phyloP scores from a whole-genome alignment of 805 yeast genomes.

The Wickerhamomyces silvicola region DNA sequence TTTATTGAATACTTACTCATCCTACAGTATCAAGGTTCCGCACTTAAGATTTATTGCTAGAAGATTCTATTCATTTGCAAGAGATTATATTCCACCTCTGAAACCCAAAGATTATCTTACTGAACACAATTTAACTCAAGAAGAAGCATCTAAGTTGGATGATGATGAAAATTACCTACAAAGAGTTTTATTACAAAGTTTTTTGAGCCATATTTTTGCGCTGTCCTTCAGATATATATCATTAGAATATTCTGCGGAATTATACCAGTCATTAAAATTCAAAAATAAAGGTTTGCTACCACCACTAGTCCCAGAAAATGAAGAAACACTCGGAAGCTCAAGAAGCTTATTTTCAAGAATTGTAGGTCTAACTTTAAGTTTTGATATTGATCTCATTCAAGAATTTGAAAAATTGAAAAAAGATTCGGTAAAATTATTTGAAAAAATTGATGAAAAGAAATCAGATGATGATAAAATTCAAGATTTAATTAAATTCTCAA shows the following conservation, averaged over 20 bases:
- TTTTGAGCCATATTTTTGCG: slow-evolving; percentile 48
- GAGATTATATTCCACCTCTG: slow-evolving; percentile 48
- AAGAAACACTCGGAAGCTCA: slow-evolving; percentile 22
- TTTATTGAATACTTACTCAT: slow-evolving; percentile 43
- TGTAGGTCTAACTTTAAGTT: slow-evolving; percentile 50
- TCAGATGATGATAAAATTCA: slow-evolving; percentile 29
- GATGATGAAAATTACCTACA: slow-evolving; percentile 59
- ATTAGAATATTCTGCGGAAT: slow-evolving; percentile 25
- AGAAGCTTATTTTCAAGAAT: slow-evolving; percentile 32
- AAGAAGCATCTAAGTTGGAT: slow-evolving; percentile 34
- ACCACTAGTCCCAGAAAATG: slow-evolving; percentile 6
- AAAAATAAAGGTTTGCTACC: slow-evolving; percentile 8
- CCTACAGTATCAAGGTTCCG: slow-evolving; percentile 29
- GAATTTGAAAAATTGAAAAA: slow-evolving; percentile 29
- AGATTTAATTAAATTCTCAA: slow-evolving; percentile 30
- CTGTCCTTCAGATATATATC: slow-evolving; percentile 26
- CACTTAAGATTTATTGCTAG: slow-evolving; percentile 43
- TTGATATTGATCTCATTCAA: slow-evolving; percentile 54
- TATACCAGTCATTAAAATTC: slow-evolving; percentile 16
- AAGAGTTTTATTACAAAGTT: slow-evolving; percentile 55
- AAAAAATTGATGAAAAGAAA: slow-evolving; percentile 24
- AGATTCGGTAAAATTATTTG: slow-evolving; percentile 38
- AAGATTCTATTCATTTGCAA: slow-evolving; percentile 56
- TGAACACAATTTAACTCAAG: slow-evolving; percentile 22
- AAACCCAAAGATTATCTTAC: slow-evolving; percentile 34